phyloP scores from a whole-genome alignment of 306 rosid genomes.

The Quercus dentata region DNA sequence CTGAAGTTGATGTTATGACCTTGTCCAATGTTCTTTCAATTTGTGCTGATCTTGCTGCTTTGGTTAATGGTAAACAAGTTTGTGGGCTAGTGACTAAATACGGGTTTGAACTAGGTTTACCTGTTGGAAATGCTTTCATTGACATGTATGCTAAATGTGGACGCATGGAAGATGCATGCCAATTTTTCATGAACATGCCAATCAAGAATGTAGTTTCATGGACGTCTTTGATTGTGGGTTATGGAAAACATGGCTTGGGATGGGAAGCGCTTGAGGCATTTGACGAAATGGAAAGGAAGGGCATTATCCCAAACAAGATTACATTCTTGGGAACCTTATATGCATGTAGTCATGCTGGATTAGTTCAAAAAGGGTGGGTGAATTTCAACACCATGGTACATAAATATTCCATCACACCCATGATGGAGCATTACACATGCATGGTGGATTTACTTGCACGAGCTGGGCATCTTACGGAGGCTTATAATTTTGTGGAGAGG shows the following conservation, averaged over 20 bases:
- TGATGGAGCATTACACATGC: constrained; percentile 39
- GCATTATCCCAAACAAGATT: constrained; percentile 26
- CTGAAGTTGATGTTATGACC: constrained; percentile 26
- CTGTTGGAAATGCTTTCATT: constrained; percentile 20
- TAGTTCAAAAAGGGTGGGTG: constrained; percentile 29
- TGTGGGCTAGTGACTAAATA: constrained; percentile 22
- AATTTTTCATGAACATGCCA: constrained; percentile 21
- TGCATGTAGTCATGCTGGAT: constrained; percentile 38
- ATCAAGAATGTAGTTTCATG: constrained; percentile 26
- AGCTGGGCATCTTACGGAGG: constrained; percentile 19
- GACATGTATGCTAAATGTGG: constrained; percentile 44
- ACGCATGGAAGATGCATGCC: constrained; percentile 9
- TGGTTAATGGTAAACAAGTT: constrained; percentile 6
- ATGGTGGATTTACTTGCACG: constrained; percentile 34
- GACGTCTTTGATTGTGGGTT: constrained; percentile 30
- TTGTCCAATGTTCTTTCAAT: constrained; percentile 28
- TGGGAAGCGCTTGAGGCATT: constrained; percentile 24
- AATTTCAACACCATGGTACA: constrained; percentile 22
- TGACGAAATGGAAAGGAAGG: constrained; percentile 27
- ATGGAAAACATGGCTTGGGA: constrained; percentile 27
- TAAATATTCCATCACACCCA: constrained; percentile 18
- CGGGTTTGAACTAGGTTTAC: constrained; percentile 22
- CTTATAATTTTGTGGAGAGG: constrained; percentile 13
- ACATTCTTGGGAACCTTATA: constrained; percentile 26
- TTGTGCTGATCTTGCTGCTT: constrained; percentile 30